phyloP scores from a whole-genome alignment of 495 filamentous ascomycete genomes.

The Podospora australis region DNA sequence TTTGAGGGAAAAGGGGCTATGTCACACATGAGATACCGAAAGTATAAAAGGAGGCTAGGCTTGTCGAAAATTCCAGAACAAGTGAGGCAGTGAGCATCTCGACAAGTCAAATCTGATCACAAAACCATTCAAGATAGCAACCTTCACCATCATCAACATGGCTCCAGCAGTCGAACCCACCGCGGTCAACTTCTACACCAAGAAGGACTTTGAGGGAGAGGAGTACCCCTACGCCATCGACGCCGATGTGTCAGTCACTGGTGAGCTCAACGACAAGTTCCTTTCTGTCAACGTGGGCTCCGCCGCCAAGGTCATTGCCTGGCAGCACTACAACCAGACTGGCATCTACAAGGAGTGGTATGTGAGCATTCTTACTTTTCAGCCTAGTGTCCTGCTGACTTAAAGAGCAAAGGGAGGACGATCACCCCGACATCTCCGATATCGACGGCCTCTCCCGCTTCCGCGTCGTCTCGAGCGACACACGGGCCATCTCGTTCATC shows the following conservation, averaged over 20 bases:
- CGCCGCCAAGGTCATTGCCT: conserved; percentile 7
- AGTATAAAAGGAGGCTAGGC: background rate
- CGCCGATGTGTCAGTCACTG: background rate
- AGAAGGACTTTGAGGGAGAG: background rate
- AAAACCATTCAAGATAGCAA: background rate
- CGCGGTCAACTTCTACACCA: conserved; percentile 3
- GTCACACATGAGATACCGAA: background rate
- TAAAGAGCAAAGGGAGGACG: background rate
- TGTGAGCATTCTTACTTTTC: background rate
- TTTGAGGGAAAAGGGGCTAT: background rate
- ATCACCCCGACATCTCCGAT: background rate
- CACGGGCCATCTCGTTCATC: conserved; percentile 1
- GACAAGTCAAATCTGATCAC: background rate
- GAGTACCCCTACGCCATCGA: background rate
- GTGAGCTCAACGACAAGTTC: conserved; percentile 7
- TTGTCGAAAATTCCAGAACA: background rate
- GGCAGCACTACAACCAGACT: conserved; percentile 6
- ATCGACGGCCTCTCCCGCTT: conserved; percentile 5
- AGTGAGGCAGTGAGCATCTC: too few species aligned
- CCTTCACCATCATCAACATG: background rate
- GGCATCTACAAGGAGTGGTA: conserved; percentile 6
- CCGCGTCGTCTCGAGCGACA: background rate
- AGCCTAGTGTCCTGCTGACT: background rate
- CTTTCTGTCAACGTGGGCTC: conserved; percentile 3
- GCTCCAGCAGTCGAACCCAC: background rate